Percentiles rank a stretch among this genome's conserved stretches.
phyloP scores from a whole-genome alignment of 169 alveolate genomes.

The Plasmodium gaboni region DNA sequence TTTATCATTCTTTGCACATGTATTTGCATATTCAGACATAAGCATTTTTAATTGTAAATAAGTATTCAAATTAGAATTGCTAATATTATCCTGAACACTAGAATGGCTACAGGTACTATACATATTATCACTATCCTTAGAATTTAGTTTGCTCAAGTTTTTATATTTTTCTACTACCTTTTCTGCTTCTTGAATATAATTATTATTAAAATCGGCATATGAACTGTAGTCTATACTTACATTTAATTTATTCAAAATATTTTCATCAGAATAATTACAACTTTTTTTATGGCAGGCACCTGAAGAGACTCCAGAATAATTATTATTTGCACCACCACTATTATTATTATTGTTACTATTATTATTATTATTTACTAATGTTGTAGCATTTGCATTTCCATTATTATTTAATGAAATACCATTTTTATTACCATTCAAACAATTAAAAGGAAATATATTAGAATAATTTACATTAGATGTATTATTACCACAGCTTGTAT shows the following conservation, averaged over 20 bases:
- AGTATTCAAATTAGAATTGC: constrained; percentile 26
- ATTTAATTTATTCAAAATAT: constrained; percentile 52
- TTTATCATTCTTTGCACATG: constrained; percentile 33
- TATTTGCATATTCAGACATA: constrained; percentile 47
- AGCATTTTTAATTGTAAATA: constrained; percentile 40
- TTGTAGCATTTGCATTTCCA: not conserved
- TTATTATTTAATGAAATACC: not conserved
- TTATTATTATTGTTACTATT: not conserved
- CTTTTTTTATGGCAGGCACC: constrained; percentile 17
- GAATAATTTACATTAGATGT: not conserved
- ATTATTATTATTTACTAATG: not conserved
- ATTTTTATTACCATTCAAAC: not conserved
- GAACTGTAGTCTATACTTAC: constrained; percentile 63
- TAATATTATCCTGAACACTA: constrained; percentile 1
- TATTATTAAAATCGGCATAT: constrained; percentile 39
- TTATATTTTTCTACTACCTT: constrained; percentile 65
- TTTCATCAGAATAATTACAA: constrained; percentile 59
- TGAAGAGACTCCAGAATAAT: not conserved
- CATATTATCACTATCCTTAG: constrained; percentile 72
- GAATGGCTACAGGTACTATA: constrained; percentile 43
- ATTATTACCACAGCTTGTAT: not conserved
- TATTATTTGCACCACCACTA: not conserved
- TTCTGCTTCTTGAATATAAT: constrained; percentile 70
- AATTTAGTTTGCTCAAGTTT: constrained; percentile 36
- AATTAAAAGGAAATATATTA: constrained; percentile 4